Evolutionary conservation across 2,329 filamentous ascomycete species (phyloP).

Genomic region (Fusarium circinatum): DNA sequence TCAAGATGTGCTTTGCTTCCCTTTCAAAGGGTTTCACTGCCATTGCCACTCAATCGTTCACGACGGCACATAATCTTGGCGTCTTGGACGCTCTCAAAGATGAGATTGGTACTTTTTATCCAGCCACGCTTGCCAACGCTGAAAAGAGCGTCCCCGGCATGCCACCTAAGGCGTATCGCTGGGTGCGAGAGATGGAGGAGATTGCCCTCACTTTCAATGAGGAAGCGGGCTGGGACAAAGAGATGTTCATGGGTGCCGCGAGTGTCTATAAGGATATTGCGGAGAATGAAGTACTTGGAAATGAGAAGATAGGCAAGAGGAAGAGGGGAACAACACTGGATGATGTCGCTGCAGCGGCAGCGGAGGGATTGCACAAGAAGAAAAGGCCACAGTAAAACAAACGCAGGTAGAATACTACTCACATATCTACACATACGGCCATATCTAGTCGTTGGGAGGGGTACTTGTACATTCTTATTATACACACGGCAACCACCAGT

Average conservation of each 20-base stretch:
- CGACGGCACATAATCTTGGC: slow-evolving; percentile 71
- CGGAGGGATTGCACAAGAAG: slow-evolving; percentile 59
- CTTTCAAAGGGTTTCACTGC: slow-evolving; percentile 73
- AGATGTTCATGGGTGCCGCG: slow-evolving; percentile 69
- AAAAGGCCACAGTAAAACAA: slow-evolving; percentile 44
- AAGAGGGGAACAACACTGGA: slow-evolving; percentile 66
- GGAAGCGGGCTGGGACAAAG: slow-evolving; percentile 69
- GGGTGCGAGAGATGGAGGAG: slow-evolving; percentile 82
- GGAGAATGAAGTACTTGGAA: slow-evolving; percentile 68
- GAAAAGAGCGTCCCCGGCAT: slow-evolving; percentile 66
- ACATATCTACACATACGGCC: background rate
- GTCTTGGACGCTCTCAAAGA: slow-evolving; percentile 68
- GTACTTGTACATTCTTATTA: slow-evolving; percentile 13
- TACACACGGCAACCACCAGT: slow-evolving; percentile 4
- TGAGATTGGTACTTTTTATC: slow-evolving; percentile 63
- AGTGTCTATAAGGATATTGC: slow-evolving; percentile 70
- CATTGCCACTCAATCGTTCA: slow-evolving; percentile 75
- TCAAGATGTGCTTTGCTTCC: slow-evolving; percentile 74
- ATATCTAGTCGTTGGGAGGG: slow-evolving; percentile 5
- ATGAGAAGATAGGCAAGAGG: slow-evolving; percentile 66
- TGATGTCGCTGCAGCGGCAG: slow-evolving; percentile 63
- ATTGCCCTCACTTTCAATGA: slow-evolving; percentile 73
- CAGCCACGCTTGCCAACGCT: slow-evolving; percentile 57
- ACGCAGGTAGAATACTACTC: no score
- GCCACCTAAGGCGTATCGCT: slow-evolving; percentile 80